These are phyloP conservation scores for Trametes cubensis DNA, from an alignment of 768 basidiomycete genomes.

Conservation along the genomic window DNA sequence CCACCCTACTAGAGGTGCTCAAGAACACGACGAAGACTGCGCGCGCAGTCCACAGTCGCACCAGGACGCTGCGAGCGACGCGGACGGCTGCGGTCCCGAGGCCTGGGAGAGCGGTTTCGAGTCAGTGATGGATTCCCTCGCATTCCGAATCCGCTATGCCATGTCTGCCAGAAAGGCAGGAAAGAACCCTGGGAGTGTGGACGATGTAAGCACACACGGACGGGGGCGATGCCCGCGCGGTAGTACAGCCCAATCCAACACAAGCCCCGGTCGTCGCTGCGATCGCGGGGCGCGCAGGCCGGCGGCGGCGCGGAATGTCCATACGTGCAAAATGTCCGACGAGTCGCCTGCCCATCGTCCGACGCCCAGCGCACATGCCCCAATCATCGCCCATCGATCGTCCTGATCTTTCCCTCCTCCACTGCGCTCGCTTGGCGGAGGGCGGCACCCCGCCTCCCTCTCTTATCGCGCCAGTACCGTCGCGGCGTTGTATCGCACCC, in stretches of 20 bases:
- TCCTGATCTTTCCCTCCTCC: not conserved
- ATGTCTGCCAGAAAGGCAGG: slow-evolving; percentile 12
- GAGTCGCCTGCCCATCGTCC: slow-evolving; percentile 11
- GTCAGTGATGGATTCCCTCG: slow-evolving; percentile 17
- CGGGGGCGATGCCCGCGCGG: slow-evolving; percentile 12
- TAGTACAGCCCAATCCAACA: slow-evolving; percentile 3
- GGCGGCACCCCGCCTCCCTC: not conserved
- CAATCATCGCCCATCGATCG: slow-evolving; percentile 19
- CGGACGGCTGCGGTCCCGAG: slow-evolving; percentile 13
- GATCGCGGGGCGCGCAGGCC: slow-evolving; percentile 15
- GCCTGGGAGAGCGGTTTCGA: slow-evolving; percentile 15
- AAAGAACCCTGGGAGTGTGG: not conserved
- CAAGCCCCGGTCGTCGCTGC: slow-evolving; percentile 1
- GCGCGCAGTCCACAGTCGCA: slow-evolving; percentile 12
- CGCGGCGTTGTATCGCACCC: not conserved
- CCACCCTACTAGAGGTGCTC: not conserved
- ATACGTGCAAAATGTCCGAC: slow-evolving; percentile 14
- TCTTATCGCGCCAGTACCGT: slow-evolving; percentile 4
- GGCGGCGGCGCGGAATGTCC: slow-evolving; percentile 5
- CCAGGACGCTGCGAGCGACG: slow-evolving; percentile 3
- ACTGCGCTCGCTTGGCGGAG: not conserved
- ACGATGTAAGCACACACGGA: not conserved
- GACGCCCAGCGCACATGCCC: slow-evolving; percentile 6
- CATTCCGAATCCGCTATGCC: slow-evolving; percentile 3
- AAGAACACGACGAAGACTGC: slow-evolving; percentile 1